A percentile compares a stretch with the other conserved stretches of the same genome.
phyloP scores from a whole-genome alignment of 1,284 basidiomycete genomes.

The Phylloporus sp. region DNA sequence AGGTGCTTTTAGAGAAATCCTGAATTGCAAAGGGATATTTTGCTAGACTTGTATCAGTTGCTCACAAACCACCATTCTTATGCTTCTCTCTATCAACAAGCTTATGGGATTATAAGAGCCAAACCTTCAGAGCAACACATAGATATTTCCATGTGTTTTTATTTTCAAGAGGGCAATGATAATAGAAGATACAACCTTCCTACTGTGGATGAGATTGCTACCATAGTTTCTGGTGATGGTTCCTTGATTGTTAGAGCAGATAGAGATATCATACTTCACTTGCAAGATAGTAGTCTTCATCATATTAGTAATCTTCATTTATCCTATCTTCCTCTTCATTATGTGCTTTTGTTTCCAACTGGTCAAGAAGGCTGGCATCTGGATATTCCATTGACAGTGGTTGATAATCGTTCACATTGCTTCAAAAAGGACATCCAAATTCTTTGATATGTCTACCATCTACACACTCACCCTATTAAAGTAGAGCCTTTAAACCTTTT shows the following conservation, averaged over 20 bases:
- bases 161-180: background rate
- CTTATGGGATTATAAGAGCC: slow-evolving; percentile 34
- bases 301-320: slow-evolving; percentile 25
- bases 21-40: slow-evolving; percentile 22
- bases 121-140: background rate
- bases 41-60: slow-evolving; percentile 34
- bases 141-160: background rate
- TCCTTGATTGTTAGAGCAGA: background rate
- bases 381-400: slow-evolving; percentile 21
- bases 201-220: slow-evolving; percentile 21
- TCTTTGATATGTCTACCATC: slow-evolving; percentile 18
- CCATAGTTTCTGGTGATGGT: slow-evolving; percentile 10
- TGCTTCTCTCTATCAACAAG: slow-evolving; percentile 29
- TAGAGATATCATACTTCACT: slow-evolving; percentile 15
- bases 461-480: background rate
- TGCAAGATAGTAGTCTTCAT: background rate
- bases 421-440: slow-evolving; percentile 23
- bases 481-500: slow-evolving; percentile 34
- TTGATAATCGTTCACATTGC: background rate
- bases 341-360: slow-evolving; percentile 46
- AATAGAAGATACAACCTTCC: background rate
- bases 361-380: slow-evolving; percentile 38
- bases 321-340: slow-evolving; percentile 41
- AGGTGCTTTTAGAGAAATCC: slow-evolving; percentile 27
- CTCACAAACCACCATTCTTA: slow-evolving; percentile 36